These are phyloP conservation scores for Fusarium napiforme DNA, from an alignment of 2,329 filamentous ascomycete genomes.

Conservation along the genomic window DNA sequence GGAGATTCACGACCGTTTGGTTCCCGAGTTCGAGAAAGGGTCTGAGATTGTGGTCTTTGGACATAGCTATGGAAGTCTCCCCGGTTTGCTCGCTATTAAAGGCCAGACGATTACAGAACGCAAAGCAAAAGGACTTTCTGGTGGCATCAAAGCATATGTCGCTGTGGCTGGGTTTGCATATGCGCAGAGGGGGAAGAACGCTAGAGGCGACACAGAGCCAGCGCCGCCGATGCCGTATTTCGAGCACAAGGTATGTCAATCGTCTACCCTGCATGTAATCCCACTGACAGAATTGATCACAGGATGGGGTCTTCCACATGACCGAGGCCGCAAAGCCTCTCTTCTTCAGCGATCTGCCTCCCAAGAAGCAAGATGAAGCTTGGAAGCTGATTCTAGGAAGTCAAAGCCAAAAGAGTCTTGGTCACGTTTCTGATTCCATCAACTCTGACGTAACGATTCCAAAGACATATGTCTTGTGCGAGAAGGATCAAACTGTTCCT, in stretches of 20 bases:
- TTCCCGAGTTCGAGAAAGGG: not conserved
- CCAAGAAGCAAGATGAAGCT: not conserved
- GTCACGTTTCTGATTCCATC: not conserved
- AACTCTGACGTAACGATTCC: slow-evolving; percentile 1
- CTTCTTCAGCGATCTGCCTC: not conserved
- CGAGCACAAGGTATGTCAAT: not conserved
- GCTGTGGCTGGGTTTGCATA: not conserved
- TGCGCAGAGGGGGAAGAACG: not conserved
- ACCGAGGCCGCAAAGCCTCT: not conserved
- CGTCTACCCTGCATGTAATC: accelerated
- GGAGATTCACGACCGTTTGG: not conserved
- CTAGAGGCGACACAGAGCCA: not conserved
- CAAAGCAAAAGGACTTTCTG: accelerated
- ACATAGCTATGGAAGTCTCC: slow-evolving; percentile 8
- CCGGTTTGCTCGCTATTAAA: not conserved
- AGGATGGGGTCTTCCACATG: not conserved
- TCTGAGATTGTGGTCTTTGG: not conserved
- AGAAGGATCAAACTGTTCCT: not conserved
- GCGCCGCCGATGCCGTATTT: not conserved
- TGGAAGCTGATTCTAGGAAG: not conserved
- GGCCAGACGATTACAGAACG: not conserved
- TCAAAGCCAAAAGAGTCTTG: not conserved
- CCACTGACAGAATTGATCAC: accelerated
- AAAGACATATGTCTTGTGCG: not conserved
- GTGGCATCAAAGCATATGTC: not conserved